Percentiles rank a stretch among this genome's conserved stretches.
phyloP scores from a whole-genome alignment of 768 basidiomycete genomes.

The Rossbeevera mucosa region DNA sequence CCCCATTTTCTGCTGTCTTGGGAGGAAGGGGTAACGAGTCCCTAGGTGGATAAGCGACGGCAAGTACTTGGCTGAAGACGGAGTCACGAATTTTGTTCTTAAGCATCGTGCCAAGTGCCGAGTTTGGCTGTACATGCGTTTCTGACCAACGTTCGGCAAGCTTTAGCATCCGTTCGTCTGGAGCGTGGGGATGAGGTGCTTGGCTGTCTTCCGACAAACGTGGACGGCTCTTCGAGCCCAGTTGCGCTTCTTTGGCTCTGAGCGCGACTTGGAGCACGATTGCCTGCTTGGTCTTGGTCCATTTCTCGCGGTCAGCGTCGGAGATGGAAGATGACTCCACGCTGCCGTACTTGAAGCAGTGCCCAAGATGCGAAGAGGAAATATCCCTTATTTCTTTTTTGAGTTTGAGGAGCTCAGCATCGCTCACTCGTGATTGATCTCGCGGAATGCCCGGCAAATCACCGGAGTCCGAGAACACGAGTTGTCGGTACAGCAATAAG shows the following conservation, averaged over 20 bases:
- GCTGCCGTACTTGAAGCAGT: constrained; percentile 44
- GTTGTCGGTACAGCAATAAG: constrained; percentile 73
- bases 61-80: constrained; percentile 58
- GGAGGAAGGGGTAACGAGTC: constrained; percentile 32
- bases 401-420: constrained; percentile 51
- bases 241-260: constrained; percentile 50
- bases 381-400: constrained; percentile 77
- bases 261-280: constrained; percentile 73
- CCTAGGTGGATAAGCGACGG: constrained; percentile 46
- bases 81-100: constrained; percentile 59
- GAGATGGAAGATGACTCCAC: constrained; percentile 21
- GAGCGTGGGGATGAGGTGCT: constrained; percentile 27
- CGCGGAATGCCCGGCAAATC: constrained; percentile 27
- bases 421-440: constrained; percentile 41
- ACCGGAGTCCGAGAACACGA: constrained; percentile 48
- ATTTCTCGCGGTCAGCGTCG: constrained; percentile 45
- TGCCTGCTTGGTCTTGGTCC: constrained; percentile 55
- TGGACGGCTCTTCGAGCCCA: constrained; percentile 22
- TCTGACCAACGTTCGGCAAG: constrained; percentile 72
- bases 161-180: constrained; percentile 49
- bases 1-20: constrained; percentile 23
- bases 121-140: constrained; percentile 56
- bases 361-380: constrained; percentile 52
- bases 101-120: constrained; percentile 56
- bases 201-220: constrained; percentile 26